A percentile compares a stretch with the other conserved stretches of the same genome.
Conservation (phyloP, 495 filamentous ascomycete species). For the Cercophora newfieldiana region DNA sequence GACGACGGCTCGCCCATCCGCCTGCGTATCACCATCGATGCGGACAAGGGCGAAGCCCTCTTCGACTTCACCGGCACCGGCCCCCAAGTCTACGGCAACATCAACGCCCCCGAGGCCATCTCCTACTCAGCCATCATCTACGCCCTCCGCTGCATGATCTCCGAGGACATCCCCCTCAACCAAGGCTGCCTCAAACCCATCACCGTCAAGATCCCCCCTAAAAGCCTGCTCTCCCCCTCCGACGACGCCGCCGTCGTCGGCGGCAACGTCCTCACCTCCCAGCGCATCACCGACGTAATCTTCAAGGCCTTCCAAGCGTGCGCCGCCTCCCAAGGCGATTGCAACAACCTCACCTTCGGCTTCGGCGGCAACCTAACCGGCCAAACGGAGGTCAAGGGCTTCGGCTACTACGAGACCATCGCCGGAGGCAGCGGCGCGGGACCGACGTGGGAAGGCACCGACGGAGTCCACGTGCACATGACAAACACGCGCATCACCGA, state of each 20-base stretch:
- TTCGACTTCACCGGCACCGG: constrained; percentile 94
- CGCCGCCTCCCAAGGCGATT: constrained; percentile 87
- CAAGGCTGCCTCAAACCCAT: constrained; percentile 93
- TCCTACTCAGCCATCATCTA: constrained; percentile 97
- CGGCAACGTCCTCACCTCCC: constrained; percentile 88
- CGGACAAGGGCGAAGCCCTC: constrained; percentile 76
- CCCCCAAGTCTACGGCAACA: constrained; percentile 90
- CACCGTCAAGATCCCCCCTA: constrained; percentile 77
- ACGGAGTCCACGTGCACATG: constrained; percentile 94
- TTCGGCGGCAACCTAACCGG: constrained; percentile 78
- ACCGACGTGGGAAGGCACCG: constrained; percentile 81
- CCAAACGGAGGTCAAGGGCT: constrained; percentile 64
- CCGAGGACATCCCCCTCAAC: constrained; percentile 92
- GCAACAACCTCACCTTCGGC: constrained; percentile 86
- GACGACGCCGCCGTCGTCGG: constrained; percentile 90
- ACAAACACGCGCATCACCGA: constrained; percentile 99
- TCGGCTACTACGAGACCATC: constrained; percentile 98
- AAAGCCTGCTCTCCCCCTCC: constrained; percentile 82
- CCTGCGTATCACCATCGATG: constrained; percentile 81
- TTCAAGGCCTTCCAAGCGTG: constrained; percentile 87
- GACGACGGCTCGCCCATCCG: constrained; percentile 89
- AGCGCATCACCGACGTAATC: constrained; percentile 93
- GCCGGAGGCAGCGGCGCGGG: constrained; percentile 91
- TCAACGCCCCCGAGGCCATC: constrained; percentile 92
- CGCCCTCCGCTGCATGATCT: constrained; percentile 88